A percentile compares a stretch with the other conserved stretches of the same genome.
Conservation (phyloP, 2,329 filamentous ascomycete genomes). For the Talaromyces sp. region DNA sequence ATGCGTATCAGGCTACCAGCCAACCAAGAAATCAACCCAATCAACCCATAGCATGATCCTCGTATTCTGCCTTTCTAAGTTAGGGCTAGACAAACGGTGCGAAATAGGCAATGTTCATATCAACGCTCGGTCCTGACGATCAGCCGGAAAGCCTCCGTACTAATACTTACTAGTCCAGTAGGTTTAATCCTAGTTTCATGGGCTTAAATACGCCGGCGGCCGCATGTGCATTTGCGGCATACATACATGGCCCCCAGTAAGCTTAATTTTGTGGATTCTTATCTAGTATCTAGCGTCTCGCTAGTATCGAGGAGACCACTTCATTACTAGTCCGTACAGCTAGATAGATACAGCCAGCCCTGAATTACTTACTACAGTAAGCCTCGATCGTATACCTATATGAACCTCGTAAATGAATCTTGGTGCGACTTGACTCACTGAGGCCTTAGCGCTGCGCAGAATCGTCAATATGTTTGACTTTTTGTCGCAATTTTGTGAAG, state of each 20-base stretch:
- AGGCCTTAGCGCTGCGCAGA: neutral
- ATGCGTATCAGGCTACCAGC: neutral
- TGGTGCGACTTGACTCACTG: neutral
- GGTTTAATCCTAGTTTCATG: neutral
- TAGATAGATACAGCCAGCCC: neutral
- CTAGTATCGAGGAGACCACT: neutral
- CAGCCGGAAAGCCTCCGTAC: neutral
- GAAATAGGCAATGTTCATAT: neutral
- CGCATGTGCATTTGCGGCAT: neutral
- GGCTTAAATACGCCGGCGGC: neutral
- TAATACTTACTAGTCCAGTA: neutral
- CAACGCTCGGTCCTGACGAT: neutral
- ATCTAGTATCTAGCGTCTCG: neutral
- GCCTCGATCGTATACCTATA: neutral
- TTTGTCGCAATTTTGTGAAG: neutral
- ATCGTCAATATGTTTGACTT: neutral
- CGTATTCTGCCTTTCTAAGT: neutral
- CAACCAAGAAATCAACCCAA: neutral
- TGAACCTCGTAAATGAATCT: neutral
- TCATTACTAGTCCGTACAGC: neutral
- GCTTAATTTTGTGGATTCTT: constrained; percentile 5
- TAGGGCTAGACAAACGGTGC: neutral
- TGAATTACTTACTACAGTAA: neutral
- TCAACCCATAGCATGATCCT: neutral
- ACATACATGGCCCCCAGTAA: constrained; percentile 5